phyloP scores from a whole-genome alignment of 768 basidiomycete genomes.

The Leccinum rimulosum region DNA sequence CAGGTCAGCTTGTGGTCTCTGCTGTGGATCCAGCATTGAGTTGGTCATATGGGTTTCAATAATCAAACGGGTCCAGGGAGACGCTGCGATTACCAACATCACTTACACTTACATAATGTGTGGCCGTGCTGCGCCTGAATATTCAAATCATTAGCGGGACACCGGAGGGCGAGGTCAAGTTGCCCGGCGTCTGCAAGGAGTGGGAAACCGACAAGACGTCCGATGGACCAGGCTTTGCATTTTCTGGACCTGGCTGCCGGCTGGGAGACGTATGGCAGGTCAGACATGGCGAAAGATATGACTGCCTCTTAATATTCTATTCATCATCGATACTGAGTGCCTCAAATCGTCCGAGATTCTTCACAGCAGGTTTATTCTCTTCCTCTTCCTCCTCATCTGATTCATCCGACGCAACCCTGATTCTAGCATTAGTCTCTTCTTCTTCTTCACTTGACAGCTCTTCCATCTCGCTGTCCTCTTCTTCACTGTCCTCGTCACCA shows the following conservation, averaged over 20 bases:
- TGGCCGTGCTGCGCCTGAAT: too few species aligned
- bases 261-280: conserved; percentile 10
- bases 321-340: conserved; percentile 27
- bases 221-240: conserved; percentile 7
- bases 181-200: conserved; percentile 7
- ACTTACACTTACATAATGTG: too few species aligned
- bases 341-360: conserved; percentile 28
- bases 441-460: conserved; percentile 14
- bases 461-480: conserved; percentile 19
- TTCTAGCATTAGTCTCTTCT: neutral
- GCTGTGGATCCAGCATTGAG: too few species aligned
- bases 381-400: conserved; percentile 18
- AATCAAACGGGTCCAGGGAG: too few species aligned
- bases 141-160: too few species aligned
- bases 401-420: conserved; percentile 11
- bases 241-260: neutral
- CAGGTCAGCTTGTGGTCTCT: too few species aligned
- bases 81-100: too few species aligned
- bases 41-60: too few species aligned
- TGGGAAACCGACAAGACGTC: conserved; percentile 18
- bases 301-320: conserved; percentile 9
- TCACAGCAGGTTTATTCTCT: conserved; percentile 4
- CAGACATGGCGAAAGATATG: conserved; percentile 22
- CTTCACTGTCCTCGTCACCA: conserved; percentile 32
- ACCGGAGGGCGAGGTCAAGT: conserved; percentile 19